Percentiles rank a stretch among this genome's conserved stretches.
phyloP scores from a whole-genome alignment of 331 rosid genomes.

The Dryas integrifolia region DNA sequence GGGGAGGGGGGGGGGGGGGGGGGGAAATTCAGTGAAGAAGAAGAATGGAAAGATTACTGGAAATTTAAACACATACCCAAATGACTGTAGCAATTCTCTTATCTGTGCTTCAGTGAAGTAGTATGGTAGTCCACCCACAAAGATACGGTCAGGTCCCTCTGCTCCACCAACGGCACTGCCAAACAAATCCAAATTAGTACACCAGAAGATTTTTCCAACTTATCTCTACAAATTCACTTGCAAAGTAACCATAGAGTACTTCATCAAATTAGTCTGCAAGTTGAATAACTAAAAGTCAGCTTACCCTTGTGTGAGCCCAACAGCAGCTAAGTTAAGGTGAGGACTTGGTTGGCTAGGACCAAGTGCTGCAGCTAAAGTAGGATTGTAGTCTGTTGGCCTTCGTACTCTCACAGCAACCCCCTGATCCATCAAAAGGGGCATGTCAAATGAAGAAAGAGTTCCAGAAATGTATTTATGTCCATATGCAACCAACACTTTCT shows the following conservation, averaged over 20 bases:
- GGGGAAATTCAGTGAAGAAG: neutral
- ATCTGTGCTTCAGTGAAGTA: slow-evolving; percentile 76
- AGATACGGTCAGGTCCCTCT: slow-evolving; percentile 81
- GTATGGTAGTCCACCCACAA: slow-evolving; percentile 83
- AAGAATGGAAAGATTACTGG: neutral
- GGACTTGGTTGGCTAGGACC: slow-evolving; percentile 86
- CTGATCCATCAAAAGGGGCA: slow-evolving; percentile 38
- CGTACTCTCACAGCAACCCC: slow-evolving; percentile 85
- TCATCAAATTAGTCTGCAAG: neutral
- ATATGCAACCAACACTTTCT: neutral
- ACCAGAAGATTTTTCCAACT: slow-evolving; percentile 16
- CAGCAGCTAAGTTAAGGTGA: slow-evolving; percentile 71
- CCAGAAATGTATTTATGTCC: neutral
- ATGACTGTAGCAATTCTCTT: slow-evolving; percentile 65
- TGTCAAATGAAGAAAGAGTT: slow-evolving; percentile 3
- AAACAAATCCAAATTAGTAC: slow-evolving; percentile 31
- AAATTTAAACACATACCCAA: slow-evolving; percentile 51
- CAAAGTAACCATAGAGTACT: neutral
- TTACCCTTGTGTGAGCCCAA: slow-evolving; percentile 67
- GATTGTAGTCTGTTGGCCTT: slow-evolving; percentile 83
- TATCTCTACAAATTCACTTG: neutral
- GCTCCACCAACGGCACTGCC: slow-evolving; percentile 58
- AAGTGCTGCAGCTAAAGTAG: slow-evolving; percentile 70
- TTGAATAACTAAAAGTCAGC: neutral
- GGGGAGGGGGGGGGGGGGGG: neutral